Conservation (phyloP, 2,329 filamentous ascomycete genomes). For the Pestalotiopsis sp. region DNA sequence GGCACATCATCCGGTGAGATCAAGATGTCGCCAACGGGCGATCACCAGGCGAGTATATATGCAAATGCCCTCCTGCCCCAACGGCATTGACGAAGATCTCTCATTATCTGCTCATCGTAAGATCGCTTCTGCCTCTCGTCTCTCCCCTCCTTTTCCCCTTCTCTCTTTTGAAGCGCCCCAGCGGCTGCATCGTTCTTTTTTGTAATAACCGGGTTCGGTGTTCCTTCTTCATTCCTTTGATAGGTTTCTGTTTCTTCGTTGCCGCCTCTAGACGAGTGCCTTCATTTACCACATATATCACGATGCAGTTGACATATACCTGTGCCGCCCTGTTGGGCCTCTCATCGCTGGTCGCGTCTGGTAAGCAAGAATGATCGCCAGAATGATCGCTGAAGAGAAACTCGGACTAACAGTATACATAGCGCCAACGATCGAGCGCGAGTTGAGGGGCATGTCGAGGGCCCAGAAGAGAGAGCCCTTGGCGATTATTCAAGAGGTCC, state of each 20-base stretch:
- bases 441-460: conserved; percentile 27
- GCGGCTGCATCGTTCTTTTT: conserved; percentile 21
- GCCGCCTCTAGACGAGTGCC: conserved; percentile 25
- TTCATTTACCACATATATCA: conserved; percentile 17
- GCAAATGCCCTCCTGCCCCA: conserved; percentile 1
- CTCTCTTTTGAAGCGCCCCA: conserved; percentile 12
- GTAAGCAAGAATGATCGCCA: conserved; percentile 16
- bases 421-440: conserved; percentile 27
- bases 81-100: conserved; percentile 2
- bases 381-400: neutral
- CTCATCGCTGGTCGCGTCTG: conserved; percentile 24
- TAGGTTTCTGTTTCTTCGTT: conserved; percentile 26
- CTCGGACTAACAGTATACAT: conserved; percentile 15
- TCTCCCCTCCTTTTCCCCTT: conserved; percentile 6
- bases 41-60: conserved; percentile 12
- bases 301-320: conserved; percentile 23
- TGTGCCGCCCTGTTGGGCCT: conserved; percentile 24
- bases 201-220: conserved; percentile 7
- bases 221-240: conserved; percentile 25
- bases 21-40: neutral
- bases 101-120: conserved; percentile 9
- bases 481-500: conserved; percentile 33
- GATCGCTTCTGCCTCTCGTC: conserved; percentile 6
- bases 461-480: conserved; percentile 28
- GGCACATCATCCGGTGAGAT: conserved; percentile 14